These are phyloP conservation scores for Trifolium dubium DNA, from an alignment of 306 rosid species.

Conservation along the genomic window DNA sequence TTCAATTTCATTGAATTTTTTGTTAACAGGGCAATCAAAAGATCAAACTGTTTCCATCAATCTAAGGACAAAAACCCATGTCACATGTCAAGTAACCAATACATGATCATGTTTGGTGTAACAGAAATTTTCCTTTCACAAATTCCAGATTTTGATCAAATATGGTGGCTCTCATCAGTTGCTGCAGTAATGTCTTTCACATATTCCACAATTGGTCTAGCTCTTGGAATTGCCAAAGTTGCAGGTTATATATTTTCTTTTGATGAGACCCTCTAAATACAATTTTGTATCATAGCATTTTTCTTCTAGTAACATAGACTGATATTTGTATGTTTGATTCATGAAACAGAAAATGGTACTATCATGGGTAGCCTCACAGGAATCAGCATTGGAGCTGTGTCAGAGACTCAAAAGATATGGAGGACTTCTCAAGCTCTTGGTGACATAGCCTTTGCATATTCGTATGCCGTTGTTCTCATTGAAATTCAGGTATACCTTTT, in stretches of 20 bases:
- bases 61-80: slow-evolving; percentile 51
- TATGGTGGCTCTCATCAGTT: slow-evolving; percentile 71
- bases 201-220: slow-evolving; percentile 60
- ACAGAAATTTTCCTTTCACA: slow-evolving; percentile 55
- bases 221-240: slow-evolving; percentile 65
- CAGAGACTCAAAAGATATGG: slow-evolving; percentile 58
- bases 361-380: slow-evolving; percentile 60
- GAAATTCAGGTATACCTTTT: slow-evolving; percentile 62
- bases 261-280: neutral
- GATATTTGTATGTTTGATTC: slow-evolving; percentile 24
- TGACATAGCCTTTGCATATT: slow-evolving; percentile 67
- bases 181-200: slow-evolving; percentile 74
- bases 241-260: slow-evolving; percentile 51
- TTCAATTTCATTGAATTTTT: slow-evolving; percentile 11
- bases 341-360: slow-evolving; percentile 54
- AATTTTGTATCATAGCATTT: neutral
- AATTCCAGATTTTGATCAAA: slow-evolving; percentile 67
- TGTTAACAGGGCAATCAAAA: slow-evolving; percentile 56
- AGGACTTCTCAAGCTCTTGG: slow-evolving; percentile 71
- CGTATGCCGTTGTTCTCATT: slow-evolving; percentile 63
- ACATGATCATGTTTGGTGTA: slow-evolving; percentile 54
- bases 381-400: slow-evolving; percentile 45
- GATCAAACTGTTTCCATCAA: slow-evolving; percentile 55
- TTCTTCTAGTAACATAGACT: slow-evolving; percentile 15
- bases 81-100: slow-evolving; percentile 57